Evolutionary conservation across 257 asterid species (phyloP), one percentile per base, ranked within the genome.

Genomic region (Salvia miltiorrhiza): DNA sequence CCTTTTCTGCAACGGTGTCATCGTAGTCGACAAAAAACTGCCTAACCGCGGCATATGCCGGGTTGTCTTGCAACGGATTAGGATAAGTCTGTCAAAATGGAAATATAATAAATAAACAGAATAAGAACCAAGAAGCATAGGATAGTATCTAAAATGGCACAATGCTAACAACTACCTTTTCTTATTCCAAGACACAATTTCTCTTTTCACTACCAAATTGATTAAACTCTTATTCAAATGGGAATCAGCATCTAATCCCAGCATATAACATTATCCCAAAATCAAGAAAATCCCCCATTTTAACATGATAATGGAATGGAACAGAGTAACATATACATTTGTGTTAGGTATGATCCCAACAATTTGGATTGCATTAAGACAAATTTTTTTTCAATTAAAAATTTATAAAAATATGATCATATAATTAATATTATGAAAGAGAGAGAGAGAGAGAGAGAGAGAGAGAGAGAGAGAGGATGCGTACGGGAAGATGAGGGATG

Each of bases 11-110:
- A 54, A 93, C 95, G 9, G 93, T 70, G 76, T 93, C 98, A 76
- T 92, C 97, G 19, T 30, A 84, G 85, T 93, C 80, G 14, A 93
- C 96, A 65, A 93, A 93, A 75, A 86, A 93, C 82, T 93, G 95
- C 82, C 97, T 84, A 40, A 93, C 96, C 47, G 83, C 95, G 47
- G 97, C 81, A 73, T 90, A 93, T 35, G 98, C 95, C 63, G 82
- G 90, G 79, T 90, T 88, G 81, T 90, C 81, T 82, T 85, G 90
- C 83, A 93, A 77, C 1, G 97, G 98, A 76, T 93, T 86, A 10
- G 98, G 77, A 78, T 76, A 79, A 53, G 85, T 78, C 98, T 93
- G 96, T 77, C 48, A 70, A 20, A 52, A 19, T 11, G 11, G 4
- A 21, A 35, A 67, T 33, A 7, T 4, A 5, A 30, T 3, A 35